phyloP scores from a whole-genome alignment of 2,329 filamentous ascomycete species.

The Cladorrhinum sp. region DNA sequence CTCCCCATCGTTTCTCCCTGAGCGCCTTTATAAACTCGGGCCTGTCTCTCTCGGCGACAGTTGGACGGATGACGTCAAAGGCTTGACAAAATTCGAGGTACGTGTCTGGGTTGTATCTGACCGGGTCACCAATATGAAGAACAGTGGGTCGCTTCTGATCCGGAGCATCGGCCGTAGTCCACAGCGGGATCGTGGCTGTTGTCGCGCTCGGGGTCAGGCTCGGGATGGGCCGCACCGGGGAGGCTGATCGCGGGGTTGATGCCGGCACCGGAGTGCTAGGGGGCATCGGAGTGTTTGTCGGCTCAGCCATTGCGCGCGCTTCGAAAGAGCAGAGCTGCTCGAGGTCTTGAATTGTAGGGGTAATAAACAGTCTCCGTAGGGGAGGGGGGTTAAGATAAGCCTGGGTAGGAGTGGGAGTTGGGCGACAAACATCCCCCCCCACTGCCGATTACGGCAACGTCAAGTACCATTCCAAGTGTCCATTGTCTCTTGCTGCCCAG shows the following conservation, averaged over 20 bases:
- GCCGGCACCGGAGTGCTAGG: conserved; percentile 29
- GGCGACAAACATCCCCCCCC: background rate
- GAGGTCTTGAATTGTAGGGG: background rate
- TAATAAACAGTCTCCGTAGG: background rate
- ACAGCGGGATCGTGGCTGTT: conserved; percentile 19
- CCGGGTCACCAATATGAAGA: conserved; percentile 69
- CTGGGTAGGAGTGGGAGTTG: background rate
- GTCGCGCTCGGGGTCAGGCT: conserved; percentile 28
- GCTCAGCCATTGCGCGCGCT: conserved; percentile 29
- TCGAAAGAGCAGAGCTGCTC: no score
- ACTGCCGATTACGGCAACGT: background rate
- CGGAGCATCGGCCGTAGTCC: conserved; percentile 6
- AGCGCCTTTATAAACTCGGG: conserved; percentile 49
- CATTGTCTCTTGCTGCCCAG: background rate
- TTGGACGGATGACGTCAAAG: conserved; percentile 52
- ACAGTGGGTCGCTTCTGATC: conserved; percentile 47
- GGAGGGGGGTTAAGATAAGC: background rate
- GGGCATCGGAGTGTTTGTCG: conserved; percentile 32
- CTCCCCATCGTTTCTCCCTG: conserved; percentile 50
- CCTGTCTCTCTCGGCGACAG: conserved; percentile 48
- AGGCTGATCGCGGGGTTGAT: conserved; percentile 30
- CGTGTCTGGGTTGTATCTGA: conserved; percentile 48
- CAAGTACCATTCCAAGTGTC: background rate
- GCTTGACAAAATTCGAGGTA: conserved; percentile 42
- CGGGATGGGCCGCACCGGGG: conserved; percentile 27